Evolutionary conservation across 2,329 filamentous ascomycete genomes (phyloP).

Genomic region (Esteya vermicola): DNA sequence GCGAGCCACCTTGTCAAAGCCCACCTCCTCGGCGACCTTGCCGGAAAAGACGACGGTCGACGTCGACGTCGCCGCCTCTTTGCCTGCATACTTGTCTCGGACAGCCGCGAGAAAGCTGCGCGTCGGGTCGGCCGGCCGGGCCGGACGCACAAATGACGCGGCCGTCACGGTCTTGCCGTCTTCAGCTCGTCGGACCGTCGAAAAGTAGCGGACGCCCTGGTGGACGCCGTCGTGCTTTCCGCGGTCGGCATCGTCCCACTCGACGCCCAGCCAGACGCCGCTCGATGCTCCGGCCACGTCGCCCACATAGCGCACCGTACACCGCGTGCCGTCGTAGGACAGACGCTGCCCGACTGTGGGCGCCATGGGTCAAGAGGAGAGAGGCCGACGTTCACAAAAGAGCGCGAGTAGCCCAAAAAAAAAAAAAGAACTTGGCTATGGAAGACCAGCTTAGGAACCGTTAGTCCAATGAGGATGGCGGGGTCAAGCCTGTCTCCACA

Average conservation of each 20-base stretch:
- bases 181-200: conserved; percentile 19
- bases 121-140: conserved; percentile 50
- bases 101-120: conserved; percentile 69
- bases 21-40: conserved; percentile 85
- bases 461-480: too few species aligned
- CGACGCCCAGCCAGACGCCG: conserved; percentile 80
- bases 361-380: too few species aligned
- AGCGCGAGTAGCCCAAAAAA: too few species aligned
- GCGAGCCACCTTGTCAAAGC: conserved; percentile 81
- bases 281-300: conserved; percentile 61
- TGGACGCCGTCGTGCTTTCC: conserved; percentile 87
- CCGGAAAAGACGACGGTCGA: conserved; percentile 49
- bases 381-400: too few species aligned
- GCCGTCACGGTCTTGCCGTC: conserved; percentile 21
- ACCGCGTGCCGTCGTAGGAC: conserved; percentile 63
- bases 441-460: too few species aligned
- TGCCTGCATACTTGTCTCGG: conserved; percentile 67
- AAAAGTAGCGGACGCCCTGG: conserved; percentile 67
- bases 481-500: too few species aligned
- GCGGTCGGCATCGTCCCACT: conserved; percentile 80
- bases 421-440: too few species aligned
- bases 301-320: conserved; percentile 77
- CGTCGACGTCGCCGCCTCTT: conserved; percentile 16
- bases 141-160: conserved; percentile 77
- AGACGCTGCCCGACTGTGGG: conserved; percentile 54